These are phyloP conservation scores for Avena atlantica DNA, from an alignment of 176 grass and related monocot genomes.

Conservation along the genomic window DNA sequence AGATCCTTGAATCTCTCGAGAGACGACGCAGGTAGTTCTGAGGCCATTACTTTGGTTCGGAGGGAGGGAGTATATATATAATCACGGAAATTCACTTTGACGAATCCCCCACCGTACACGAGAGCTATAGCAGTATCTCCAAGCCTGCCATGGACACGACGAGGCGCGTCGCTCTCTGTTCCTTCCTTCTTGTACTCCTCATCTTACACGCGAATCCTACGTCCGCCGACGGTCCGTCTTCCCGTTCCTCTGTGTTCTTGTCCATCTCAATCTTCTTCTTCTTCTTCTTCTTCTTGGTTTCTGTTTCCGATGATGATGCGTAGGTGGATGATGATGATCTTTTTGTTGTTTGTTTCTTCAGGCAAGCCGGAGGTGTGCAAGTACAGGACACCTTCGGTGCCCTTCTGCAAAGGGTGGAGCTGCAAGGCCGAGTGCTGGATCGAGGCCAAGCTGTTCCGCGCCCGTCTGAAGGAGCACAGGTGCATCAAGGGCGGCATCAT, in stretches of 20 bases:
- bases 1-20: no score
- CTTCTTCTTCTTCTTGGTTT: background rate
- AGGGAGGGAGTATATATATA: no score
- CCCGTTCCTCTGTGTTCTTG: background rate
- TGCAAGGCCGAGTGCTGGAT: constrained; percentile 42
- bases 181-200: background rate
- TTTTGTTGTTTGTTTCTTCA: background rate
- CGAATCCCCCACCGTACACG: no score
- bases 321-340: no score
- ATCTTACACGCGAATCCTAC: background rate
- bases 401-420: constrained; percentile 41
- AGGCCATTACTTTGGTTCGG: no score
- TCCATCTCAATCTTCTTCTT: no score
- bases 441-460: background rate
- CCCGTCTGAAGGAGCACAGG: constrained; percentile 1
- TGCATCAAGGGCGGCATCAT: constrained; percentile 23
- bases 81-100: no score
- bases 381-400: background rate
- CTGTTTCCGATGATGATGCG: no score
- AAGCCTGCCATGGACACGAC: background rate
- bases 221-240: background rate
- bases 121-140: no score
- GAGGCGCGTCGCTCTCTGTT: background rate
- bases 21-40: no score
- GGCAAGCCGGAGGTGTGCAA: constrained; percentile 2